Evolutionary conservation across 805 yeast species (phyloP), one percentile per base, ranked within the genome.

Genomic region (Isabelozyma pseudorhagii): DNA sequence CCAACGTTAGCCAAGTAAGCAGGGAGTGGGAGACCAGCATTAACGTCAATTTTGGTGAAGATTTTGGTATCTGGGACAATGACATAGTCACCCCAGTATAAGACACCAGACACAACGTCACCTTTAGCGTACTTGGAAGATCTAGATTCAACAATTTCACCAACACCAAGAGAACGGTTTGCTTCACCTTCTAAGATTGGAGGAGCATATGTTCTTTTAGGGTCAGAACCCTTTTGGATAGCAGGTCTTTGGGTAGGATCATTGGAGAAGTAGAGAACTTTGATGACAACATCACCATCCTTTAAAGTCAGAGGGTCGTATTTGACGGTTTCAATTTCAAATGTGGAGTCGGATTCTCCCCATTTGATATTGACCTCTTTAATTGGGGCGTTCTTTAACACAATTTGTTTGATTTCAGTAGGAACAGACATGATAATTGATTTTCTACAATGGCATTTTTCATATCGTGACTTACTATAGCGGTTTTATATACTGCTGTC

Each of bases 211-310:
- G 57, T 48, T 53, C 69, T 62, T 45, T 59, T 53, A 2, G 68
- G 56, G 46, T 68, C 62, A 27, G 54, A 55, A 47, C 58, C 65
- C 49, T 69, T 71, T 42, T 66, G 66, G 51, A 81, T 81, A 83
- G 85, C 80, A 44, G 73, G 72, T 62, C 83, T 80, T 57, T 81
- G 84, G 14, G 85, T 80, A 11, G 87, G 87, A 59, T 83, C 87
- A 55, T 82, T 79, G 21, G 86, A 80, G 8, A 82, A 52, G 51
- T 72, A 76, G 41, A 75, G 54, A 2, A 70, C 59, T 59, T 81
- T 76, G n/a, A 80, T 63, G 11, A 78, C 59, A 10, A 82, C 47
- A 45, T 80, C 75, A 44, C 72, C 76, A 2, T 68, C 71, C 39
- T 64, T 55, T 13, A 76, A 49, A n/a, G 38, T 21, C 11, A 42